Percentiles rank a stretch among this genome's conserved stretches.
Evolutionary conservation across 306 rosid genomes (phyloP).

Genomic region (Malus sieversii): DNA sequence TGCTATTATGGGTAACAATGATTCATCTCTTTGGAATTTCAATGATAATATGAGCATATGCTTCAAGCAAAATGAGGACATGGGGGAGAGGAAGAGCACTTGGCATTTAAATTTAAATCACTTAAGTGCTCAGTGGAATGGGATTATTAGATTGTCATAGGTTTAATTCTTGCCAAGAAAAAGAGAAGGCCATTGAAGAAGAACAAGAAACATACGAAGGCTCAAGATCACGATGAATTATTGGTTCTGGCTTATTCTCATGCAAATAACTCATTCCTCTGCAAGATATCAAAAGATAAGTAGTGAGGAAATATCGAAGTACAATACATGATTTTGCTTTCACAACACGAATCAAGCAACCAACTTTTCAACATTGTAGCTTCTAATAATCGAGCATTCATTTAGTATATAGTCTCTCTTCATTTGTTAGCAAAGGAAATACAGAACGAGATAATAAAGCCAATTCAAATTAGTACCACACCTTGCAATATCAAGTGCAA

Average conservation of each 20-base stretch:
- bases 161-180: neutral
- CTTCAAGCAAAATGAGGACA: neutral
- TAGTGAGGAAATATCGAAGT: neutral
- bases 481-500: slow-evolving; percentile 96
- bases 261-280: slow-evolving; percentile 96
- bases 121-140: neutral
- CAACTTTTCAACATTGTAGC: neutral
- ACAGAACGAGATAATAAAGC: neutral
- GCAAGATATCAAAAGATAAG: slow-evolving; percentile 26
- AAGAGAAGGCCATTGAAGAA: neutral
- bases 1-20: slow-evolving; percentile 16
- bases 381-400: neutral
- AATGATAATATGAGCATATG: neutral
- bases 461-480: slow-evolving; percentile 18
- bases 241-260: slow-evolving; percentile 76
- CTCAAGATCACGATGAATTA: slow-evolving; percentile 96
- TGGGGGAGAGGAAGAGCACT: neutral
- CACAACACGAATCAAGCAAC: slow-evolving; percentile 12
- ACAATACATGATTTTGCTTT: neutral
- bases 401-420: neutral
- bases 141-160: neutral
- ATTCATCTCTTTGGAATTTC: neutral
- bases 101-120: neutral
- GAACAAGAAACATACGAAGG: slow-evolving; percentile 69
- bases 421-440: neutral